These are phyloP conservation scores for Fusarium caatingaense DNA, from an alignment of 2,329 filamentous ascomycete species.

Conservation along the genomic window DNA sequence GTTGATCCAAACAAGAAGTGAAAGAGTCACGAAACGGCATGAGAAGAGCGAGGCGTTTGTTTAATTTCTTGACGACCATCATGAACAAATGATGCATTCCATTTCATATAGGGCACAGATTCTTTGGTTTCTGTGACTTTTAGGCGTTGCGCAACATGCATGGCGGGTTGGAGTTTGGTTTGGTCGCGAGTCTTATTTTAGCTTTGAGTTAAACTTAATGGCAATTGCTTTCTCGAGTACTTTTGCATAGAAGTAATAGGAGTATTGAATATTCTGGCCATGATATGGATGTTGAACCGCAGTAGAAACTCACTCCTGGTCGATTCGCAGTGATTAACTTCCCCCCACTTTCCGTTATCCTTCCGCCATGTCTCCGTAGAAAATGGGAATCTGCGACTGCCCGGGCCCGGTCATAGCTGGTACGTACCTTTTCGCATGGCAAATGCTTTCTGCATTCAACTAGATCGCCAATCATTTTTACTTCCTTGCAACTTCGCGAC, in stretches of 20 bases:
- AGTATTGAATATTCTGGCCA: neutral
- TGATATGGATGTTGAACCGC: neutral
- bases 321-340: neutral
- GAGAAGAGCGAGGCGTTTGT: slow-evolving; percentile 43
- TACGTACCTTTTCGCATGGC: slow-evolving; percentile 34
- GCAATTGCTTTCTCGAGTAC: slow-evolving; percentile 4
- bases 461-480: slow-evolving; percentile 20
- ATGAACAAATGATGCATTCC: slow-evolving; percentile 45
- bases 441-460: slow-evolving; percentile 13
- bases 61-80: slow-evolving; percentile 39
- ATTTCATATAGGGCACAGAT: slow-evolving; percentile 43
- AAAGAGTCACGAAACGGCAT: slow-evolving; percentile 16
- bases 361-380: neutral
- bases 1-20: slow-evolving; percentile 55
- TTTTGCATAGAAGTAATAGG: neutral
- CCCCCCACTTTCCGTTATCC: slow-evolving; percentile 3
- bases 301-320: neutral
- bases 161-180: slow-evolving; percentile 36
- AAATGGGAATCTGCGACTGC: neutral
- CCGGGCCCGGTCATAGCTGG: neutral
- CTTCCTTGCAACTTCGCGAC: slow-evolving; percentile 17
- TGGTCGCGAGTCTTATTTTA: slow-evolving; percentile 7
- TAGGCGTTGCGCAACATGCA: slow-evolving; percentile 42
- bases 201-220: slow-evolving; percentile 28
- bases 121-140: slow-evolving; percentile 33